Evolutionary conservation across 2,329 filamentous ascomycete species (phyloP), one percentile per base, ranked within the genome.

Genomic region (Ascochyta fabae): DNA sequence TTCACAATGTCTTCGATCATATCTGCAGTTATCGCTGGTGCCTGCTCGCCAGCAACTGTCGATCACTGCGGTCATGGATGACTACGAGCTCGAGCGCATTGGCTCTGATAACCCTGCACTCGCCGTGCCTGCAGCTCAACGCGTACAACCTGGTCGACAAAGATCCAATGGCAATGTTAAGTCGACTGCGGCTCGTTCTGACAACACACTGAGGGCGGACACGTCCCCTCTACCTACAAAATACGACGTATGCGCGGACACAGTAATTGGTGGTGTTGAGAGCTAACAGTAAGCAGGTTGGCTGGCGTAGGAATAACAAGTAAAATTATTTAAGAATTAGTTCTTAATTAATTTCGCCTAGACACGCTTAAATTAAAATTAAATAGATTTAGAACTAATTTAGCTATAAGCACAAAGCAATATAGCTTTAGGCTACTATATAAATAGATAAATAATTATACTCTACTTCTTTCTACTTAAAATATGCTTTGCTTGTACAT

Each of bases 101-200:
- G 62, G 52, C 2, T 65, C 67, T 27, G 57, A 73, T 45, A 66
- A 72, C 46, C 69, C 69, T 33, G 69, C 68, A 19, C 56, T 70
- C 47, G 67, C 66, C 16, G 48, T 58, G 36, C 64, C 69, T 13
- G 64, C 63, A 41, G 48, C 64, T 27, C 60, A 65, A 33, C 53
- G 56, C 13, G 46, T 59, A 33, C 50, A 59, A 15, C 48, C 62
- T 33, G 48, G 47, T 41, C 62, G 64, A 19, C 52, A 60, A 27
- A 62, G 48, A 42, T 62, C 64, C 5, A 47, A 57, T 42, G 48
- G 47, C 29, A 45, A 59, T 42, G 45, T 34, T 12, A 58, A 58
- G 27, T 12, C 46, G 22, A 38, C 35, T 27, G 51, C 56, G 26
- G 51, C 31, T 12, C 39, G 15, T 6, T 15, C 42, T 16, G 36